A percentile compares a stretch with the other conserved stretches of the same genome.
Conservation (phyloP, 441 rosid species). For the Bocquillonia castaneifolia region DNA sequence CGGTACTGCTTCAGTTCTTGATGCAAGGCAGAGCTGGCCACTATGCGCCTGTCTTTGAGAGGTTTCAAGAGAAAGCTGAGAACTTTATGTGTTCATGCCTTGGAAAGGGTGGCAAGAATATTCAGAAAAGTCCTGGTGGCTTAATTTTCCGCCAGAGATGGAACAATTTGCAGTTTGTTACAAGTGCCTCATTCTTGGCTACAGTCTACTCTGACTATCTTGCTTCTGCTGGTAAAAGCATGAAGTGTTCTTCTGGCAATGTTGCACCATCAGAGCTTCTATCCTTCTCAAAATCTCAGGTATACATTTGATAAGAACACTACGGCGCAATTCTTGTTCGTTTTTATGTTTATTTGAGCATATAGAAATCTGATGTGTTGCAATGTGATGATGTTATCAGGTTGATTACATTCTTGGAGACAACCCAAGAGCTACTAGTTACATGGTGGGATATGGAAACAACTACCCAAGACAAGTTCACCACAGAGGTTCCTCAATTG, state of each 20-base stretch:
- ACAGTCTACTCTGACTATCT: constrained; percentile 83
- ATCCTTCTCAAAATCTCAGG: constrained; percentile 88
- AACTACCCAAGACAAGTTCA: constrained; percentile 88
- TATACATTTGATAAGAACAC: constrained; percentile 5
- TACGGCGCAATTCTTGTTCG: background rate
- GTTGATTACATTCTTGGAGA: constrained; percentile 96
- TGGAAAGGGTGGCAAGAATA: constrained; percentile 64
- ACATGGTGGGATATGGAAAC: constrained; percentile 97
- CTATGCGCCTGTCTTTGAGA: constrained; percentile 60
- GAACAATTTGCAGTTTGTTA: constrained; percentile 98
- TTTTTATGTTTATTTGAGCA: background rate
- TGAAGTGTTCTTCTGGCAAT: constrained; percentile 58
- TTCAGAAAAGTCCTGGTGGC: constrained; percentile 80
- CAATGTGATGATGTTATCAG: constrained; percentile 20
- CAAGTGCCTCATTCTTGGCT: constrained; percentile 70
- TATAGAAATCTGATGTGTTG: background rate
- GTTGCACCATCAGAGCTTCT: constrained; percentile 66
- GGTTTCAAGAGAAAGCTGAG: constrained; percentile 77
- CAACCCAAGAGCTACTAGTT: constrained; percentile 96
- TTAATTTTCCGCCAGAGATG: constrained; percentile 83
- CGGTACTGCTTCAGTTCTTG: constrained; percentile 45
- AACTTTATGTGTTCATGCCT: constrained; percentile 83
- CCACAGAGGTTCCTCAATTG: constrained; percentile 88
- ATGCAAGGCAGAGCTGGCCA: constrained; percentile 87
- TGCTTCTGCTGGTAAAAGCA: constrained; percentile 49